Evolutionary conservation across 1,284 basidiomycete genomes (phyloP).

Genomic region (Fomitopsis pinicola): DNA sequence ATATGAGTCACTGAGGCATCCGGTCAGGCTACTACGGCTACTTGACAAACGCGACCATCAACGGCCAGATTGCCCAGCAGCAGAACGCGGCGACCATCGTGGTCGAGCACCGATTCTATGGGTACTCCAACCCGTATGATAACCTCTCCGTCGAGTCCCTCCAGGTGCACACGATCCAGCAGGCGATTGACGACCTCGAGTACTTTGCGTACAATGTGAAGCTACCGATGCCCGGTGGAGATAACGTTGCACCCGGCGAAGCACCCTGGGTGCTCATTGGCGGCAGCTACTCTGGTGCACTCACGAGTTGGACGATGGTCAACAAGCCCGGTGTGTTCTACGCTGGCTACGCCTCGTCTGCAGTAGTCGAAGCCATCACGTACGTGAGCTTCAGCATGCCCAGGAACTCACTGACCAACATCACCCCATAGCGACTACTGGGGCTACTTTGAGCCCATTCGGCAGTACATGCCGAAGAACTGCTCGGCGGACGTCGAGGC

Average conservation of each 20-base stretch:
- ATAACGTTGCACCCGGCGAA: conserved; percentile 48
- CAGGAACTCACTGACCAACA: background rate
- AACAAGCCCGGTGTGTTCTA: conserved; percentile 63
- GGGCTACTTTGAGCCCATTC: conserved; percentile 68
- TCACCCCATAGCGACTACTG: conserved; percentile 43
- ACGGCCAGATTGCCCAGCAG: conserved; percentile 64
- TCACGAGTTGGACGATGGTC: conserved; percentile 69
- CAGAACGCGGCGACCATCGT: conserved; percentile 59
- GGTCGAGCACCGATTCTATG: conserved; percentile 55
- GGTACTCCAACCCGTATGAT: conserved; percentile 51
- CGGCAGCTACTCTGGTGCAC: conserved; percentile 68
- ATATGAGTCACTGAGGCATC: background rate
- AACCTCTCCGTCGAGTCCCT: conserved; percentile 60
- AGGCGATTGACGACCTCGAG: conserved; percentile 66
- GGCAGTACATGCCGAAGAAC: conserved; percentile 65
- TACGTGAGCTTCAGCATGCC: conserved; percentile 24
- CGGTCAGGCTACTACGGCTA: conserved; percentile 47
- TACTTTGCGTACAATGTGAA: conserved; percentile 67
- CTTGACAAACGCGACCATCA: conserved; percentile 61
- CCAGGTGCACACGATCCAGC: conserved; percentile 59
- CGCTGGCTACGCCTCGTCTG: conserved; percentile 69
- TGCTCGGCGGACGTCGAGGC: conserved; percentile 68
- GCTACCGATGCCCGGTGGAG: conserved; percentile 64
- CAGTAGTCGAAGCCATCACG: conserved; percentile 65
- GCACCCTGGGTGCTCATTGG: conserved; percentile 69